Evolutionary conservation across 2,329 filamentous ascomycete species (phyloP).

Genomic region (Myrmaecium sp.): DNA sequence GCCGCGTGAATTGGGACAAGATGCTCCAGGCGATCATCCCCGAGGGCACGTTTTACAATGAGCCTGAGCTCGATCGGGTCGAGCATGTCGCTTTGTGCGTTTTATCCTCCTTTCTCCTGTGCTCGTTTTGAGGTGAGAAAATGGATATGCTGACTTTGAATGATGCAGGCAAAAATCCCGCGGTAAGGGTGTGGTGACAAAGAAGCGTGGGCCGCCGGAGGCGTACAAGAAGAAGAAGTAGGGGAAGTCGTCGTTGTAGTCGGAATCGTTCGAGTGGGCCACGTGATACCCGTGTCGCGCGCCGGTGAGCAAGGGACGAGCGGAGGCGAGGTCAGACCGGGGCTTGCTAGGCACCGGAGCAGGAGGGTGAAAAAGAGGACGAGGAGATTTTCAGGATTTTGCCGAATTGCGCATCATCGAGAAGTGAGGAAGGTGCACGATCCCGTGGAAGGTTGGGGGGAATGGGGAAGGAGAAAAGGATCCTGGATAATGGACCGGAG

Average conservation of each 20-base stretch:
- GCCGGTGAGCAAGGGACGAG: background rate
- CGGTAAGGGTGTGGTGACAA: constrained; percentile 62
- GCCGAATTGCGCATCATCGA: background rate
- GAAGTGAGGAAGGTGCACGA: too few relatives aligned
- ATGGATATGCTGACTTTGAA: constrained; percentile 1
- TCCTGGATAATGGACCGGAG: too few relatives aligned
- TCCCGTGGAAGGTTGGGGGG: too few relatives aligned
- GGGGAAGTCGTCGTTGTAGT: background rate
- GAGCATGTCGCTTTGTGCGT: constrained; percentile 44
- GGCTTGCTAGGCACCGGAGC: too few relatives aligned
- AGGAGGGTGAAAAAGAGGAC: too few relatives aligned
- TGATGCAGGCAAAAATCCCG: constrained; percentile 36
- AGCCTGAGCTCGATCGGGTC: constrained; percentile 62
- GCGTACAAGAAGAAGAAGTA: background rate
- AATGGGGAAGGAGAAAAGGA: too few relatives aligned
- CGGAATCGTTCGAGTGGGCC: background rate
- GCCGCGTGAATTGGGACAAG: constrained; percentile 50
- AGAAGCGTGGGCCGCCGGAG: constrained; percentile 19
- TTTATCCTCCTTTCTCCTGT: background rate
- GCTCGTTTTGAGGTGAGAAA: background rate
- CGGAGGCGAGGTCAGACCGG: too few relatives aligned
- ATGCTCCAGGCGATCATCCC: constrained; percentile 59
- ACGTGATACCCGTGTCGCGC: background rate
- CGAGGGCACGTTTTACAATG: constrained; percentile 52
- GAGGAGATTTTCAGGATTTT: background rate